These are phyloP conservation scores for Yamadazyma laniorum DNA, from an alignment of 805 yeast genomes.

Conservation along the genomic window DNA sequence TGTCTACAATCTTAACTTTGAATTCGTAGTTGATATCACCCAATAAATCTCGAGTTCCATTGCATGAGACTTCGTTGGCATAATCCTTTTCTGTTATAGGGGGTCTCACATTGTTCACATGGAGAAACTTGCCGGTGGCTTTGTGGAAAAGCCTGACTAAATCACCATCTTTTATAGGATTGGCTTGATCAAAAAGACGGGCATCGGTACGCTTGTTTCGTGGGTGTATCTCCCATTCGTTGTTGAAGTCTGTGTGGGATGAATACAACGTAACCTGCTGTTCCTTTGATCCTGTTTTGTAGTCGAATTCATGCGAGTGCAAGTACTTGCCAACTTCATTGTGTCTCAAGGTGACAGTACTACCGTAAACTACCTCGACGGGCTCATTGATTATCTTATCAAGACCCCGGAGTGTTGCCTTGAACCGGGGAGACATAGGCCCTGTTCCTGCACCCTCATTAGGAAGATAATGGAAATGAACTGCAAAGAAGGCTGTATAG, in stretches of 20 bases:
- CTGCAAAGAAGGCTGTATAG: conserved; percentile 54
- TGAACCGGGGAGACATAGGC: conserved; percentile 65
- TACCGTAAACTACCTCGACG: conserved; percentile 70
- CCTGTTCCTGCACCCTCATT: conserved; percentile 59
- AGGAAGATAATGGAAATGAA: conserved; percentile 52
- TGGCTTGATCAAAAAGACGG: conserved; percentile 33
- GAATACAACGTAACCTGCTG: conserved; percentile 80
- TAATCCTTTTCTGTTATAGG: conserved; percentile 91
- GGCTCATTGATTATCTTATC: conserved; percentile 41
- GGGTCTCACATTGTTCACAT: conserved; percentile 68
- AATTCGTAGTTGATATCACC: conserved; percentile 74
- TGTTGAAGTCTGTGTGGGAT: conserved; percentile 56
- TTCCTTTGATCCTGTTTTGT: conserved; percentile 63
- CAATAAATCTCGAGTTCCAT: conserved; percentile 58
- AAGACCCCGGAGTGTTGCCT: conserved; percentile 51
- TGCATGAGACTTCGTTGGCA: conserved; percentile 75
- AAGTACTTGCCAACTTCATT: conserved; percentile 67
- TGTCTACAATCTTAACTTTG: conserved; percentile 49
- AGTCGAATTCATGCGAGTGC: conserved; percentile 69
- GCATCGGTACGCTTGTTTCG: conserved; percentile 35
- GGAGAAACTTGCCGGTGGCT: conserved; percentile 62
- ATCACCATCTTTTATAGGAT: conserved; percentile 51
- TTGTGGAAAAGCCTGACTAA: conserved; percentile 68
- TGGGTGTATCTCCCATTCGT: conserved; percentile 56
- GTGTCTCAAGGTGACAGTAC: conserved; percentile 72